Base-by-base conservation (phyloP, 495 filamentous ascomycete species). In the Annulohypoxylon stygium region DNA sequence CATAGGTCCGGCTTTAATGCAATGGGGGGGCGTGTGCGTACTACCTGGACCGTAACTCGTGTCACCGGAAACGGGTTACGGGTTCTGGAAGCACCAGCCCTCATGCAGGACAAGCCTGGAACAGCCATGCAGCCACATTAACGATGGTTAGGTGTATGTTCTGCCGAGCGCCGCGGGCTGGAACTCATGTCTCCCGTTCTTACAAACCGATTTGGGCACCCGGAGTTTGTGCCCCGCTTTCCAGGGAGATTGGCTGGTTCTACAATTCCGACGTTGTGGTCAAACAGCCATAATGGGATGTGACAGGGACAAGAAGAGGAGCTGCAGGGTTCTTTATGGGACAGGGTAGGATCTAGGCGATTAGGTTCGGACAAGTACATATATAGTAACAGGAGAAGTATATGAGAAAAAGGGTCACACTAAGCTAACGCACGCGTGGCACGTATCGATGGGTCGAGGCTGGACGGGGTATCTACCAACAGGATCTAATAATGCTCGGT, bases 51-150 rank as follows among this genome's bases (percentile, higher is more conserved):
- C 33, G 43, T 43, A 36, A 18, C 55, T 25, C 16, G 71, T 67
- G 66, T 61, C 25, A 69, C 66, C 39, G 34, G 55, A 60, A 63
- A 63, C 71, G 67, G 62, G 48, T 37, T n/a, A 33, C 59, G 48
- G 26, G 39, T 33, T 71, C 30, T 43, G 10, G 65, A 61, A 58
- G 60, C 66, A 65, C 4, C 25, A 18, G 39, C 18, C 34, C 50
- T 48, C 5, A 36, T 71, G 72, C 67, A 67, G 62, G 55, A 62
- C 57, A 48, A 61, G 53, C 59, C 51, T 58, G 67, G 51, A 67
- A 26, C 50, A 53, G 64, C 43, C 48, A 53, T 54, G 36, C 50
- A 53, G 64, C 43, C 48, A 53, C 61, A 55, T 30, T 41, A 37
- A 36, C 14, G 36, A 20, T 60, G 37, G 55, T 50, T 60, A 58